Evolutionary conservation across 345 rosid genomes (phyloP).

Genomic region (Pelargonium nanum): DNA sequence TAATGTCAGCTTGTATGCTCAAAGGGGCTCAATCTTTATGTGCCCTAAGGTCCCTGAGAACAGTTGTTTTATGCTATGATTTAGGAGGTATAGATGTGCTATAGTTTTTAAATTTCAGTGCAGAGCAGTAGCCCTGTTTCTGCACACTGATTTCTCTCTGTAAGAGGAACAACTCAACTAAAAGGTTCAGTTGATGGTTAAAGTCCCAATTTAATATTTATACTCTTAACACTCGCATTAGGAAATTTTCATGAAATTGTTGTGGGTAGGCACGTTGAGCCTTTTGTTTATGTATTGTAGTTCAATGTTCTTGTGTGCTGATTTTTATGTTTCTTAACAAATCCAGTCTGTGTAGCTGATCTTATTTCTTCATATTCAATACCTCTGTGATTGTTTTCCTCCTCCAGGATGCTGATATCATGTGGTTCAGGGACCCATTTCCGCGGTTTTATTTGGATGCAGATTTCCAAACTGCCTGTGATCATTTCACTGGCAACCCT

Average conservation of each 20-base stretch:
- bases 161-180: too few relatives aligned
- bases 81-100: neutral
- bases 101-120: too few relatives aligned
- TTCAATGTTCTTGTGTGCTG: neutral
- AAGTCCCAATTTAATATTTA: too few relatives aligned
- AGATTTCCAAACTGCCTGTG: conserved; percentile 86
- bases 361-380: too few relatives aligned
- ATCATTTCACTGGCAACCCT: conserved; percentile 47
- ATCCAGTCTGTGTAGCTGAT: too few relatives aligned
- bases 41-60: neutral
- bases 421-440: conserved; percentile 92
- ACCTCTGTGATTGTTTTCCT: conserved; percentile 7
- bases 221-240: too few relatives aligned
- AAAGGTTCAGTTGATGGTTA: too few relatives aligned
- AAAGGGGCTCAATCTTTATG: neutral
- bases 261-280: neutral
- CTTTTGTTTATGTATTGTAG: neutral
- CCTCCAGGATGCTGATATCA: conserved; percentile 80
- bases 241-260: too few relatives aligned
- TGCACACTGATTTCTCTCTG: too few relatives aligned
- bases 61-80: neutral
- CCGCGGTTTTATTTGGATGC: conserved; percentile 47
- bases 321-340: too few relatives aligned
- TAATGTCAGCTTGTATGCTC: neutral
- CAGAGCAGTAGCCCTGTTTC: too few relatives aligned